Evolutionary conservation across 306 rosid species (phyloP), one percentile per base, ranked within the genome.

Genomic region (Acacia melanoxylon): DNA sequence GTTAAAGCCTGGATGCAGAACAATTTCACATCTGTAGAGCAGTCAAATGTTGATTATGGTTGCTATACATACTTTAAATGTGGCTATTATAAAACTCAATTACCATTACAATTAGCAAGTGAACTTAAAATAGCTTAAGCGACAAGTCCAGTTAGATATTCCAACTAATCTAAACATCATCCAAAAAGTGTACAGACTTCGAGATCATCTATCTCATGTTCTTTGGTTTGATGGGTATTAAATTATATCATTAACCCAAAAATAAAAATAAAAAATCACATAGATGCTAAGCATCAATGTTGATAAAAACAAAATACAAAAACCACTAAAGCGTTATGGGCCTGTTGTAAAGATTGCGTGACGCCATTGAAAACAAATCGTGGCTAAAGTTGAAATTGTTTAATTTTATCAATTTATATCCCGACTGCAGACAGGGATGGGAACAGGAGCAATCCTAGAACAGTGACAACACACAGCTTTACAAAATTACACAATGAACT

Each of bases 1-100:
- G 83, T 95, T 95, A 76, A 83, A 79, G 25, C 92, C 96, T 17
- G 97, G 95, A 83, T 89, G 91, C 42, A 93, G 92, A 76, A 89
- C 51, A 22, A 89, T 90, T 88, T 93, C 98, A 46, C 98, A 93
- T 79, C 98, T 95, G 89, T 33, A 85, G 66, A 81, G 61, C 49
- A 65, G 42, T 66, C 73, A 71, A 74, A 79, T 69, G 42, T 25
- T 77, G 56, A 82, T 54, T 70, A 41, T 1, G 49, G 49, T 62
- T 63, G 54, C 12, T n/a, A 72, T 75, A 54, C 44, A 76, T 17
- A 24, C 68, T 68, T 68, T 31, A 69, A 9, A 58, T 1, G 51
- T 19, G 24, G 78, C 49, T 61, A 37, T 35, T 52, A 54, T 24
- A 61, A 56, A 82, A 40, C 11, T 25, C 67, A 45, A 56, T 56